Evolutionary conservation across 2,329 filamentous ascomycete species (phyloP), one percentile per base, ranked within the genome.

Genomic region (Diaporthe longicolla): DNA sequence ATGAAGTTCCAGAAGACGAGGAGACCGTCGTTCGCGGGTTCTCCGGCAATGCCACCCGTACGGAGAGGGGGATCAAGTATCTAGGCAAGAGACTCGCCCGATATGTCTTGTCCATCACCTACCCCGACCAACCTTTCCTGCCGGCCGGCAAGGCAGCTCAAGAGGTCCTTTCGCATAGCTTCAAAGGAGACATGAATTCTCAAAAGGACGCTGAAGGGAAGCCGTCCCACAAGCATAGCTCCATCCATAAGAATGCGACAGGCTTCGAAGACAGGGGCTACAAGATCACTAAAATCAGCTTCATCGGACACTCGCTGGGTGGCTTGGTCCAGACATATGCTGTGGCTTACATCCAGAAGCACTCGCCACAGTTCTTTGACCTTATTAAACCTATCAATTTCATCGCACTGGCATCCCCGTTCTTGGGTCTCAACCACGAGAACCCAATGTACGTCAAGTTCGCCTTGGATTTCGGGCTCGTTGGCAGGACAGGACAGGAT

Each of bases 401-500:
- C 80, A 93, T 98, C 77, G 89, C 93, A 37, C 85, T 98, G 77
- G 95, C 96, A 21, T 93, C 95, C 0, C 96, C 96, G 0, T 95
- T 98, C 77, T 85, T 98, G 1, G 96, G 96, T 0, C 86, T 98
- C 50, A 98, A 96, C 82, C 98, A 99, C 81, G 97, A 99, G 81
- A 99, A 99, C 78, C 97, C 97, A 0, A 88, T 98, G 73, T 99
- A 99, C 81, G 94, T 99, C 83, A 97, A 95, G 79, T 98, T 99
- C 82, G 97, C 97, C 0, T 87, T 99, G 4, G 97, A 99, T 81
- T 97, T 98, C 84, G 97, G 97, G 0, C 88, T 99, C 1, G 96
- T 99, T 19, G 97, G 97, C n/a, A 90, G 96, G 71, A 98, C 97
- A 3, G 97, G 97, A 10, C 95, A 98, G 82, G 97, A 99, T 84